These are phyloP conservation scores for Colletotrichum cordylinicola DNA, from an alignment of 2,329 filamentous ascomycete genomes.

Conservation along the genomic window DNA sequence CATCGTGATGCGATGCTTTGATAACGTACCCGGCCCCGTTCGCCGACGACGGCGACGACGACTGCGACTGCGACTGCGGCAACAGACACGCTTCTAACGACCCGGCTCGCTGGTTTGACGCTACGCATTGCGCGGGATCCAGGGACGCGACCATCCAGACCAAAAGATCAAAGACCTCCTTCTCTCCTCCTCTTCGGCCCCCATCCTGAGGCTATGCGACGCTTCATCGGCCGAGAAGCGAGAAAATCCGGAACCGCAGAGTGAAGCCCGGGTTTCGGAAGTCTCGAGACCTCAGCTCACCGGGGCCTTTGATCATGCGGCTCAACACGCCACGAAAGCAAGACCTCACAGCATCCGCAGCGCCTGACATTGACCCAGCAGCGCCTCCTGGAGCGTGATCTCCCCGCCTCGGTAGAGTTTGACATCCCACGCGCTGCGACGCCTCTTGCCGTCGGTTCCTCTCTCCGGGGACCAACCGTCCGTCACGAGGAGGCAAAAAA, in stretches of 20 bases:
- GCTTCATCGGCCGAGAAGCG: not conserved
- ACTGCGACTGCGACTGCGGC: not conserved
- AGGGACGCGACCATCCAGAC: not conserved
- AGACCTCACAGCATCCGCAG: not conserved
- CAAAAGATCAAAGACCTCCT: not conserved
- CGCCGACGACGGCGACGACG: not conserved
- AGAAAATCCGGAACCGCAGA: not conserved
- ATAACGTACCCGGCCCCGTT: not conserved
- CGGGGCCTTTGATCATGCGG: not conserved
- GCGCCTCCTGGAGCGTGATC: not conserved
- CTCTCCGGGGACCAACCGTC: not conserved
- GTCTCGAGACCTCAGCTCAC: not conserved
- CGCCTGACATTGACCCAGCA: not conserved
- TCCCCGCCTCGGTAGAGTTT: not conserved
- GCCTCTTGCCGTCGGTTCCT: not conserved
- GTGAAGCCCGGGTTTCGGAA: not conserved
- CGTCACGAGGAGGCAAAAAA: not conserved
- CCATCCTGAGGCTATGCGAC: not conserved
- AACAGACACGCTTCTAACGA: not conserved
- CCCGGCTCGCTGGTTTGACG: not conserved
- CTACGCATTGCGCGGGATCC: not conserved
- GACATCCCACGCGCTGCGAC: not conserved
- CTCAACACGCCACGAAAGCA: not conserved
- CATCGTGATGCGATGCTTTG: not conserved
- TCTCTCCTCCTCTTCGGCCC: not conserved